These are phyloP conservation scores for Petunia hybrid DNA, from an alignment of 305 asterid genomes.

Conservation along the genomic window DNA sequence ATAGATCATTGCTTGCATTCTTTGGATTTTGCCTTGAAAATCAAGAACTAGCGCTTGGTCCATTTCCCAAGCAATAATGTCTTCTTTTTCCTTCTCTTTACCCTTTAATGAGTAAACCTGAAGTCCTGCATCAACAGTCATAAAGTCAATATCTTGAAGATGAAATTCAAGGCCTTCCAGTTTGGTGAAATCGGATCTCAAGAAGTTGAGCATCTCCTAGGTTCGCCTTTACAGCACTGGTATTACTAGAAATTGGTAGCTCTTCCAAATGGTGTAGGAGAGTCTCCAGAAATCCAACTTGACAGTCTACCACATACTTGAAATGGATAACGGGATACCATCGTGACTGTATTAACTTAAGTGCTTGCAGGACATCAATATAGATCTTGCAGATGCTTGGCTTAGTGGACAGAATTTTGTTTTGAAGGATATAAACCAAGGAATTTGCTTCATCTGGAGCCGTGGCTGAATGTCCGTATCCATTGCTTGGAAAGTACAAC, in stretches of 20 bases:
- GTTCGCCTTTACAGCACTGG: neutral
- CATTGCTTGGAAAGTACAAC: neutral
- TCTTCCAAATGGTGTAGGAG: neutral
- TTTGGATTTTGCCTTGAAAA: too few relatives aligned
- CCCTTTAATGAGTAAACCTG: neutral
- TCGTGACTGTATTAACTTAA: neutral
- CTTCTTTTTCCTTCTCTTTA: too few relatives aligned
- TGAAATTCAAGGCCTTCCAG: neutral
- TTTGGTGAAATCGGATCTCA: neutral
- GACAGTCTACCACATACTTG: neutral
- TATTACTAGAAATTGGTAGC: neutral
- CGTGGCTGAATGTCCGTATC: neutral
- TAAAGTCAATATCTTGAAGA: neutral
- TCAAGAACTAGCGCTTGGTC: too few relatives aligned
- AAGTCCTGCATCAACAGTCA: neutral
- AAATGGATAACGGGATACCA: neutral
- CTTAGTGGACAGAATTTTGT: neutral
- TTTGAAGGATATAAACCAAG: neutral
- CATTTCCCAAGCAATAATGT: too few relatives aligned
- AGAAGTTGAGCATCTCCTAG: neutral
- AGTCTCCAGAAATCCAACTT: neutral
- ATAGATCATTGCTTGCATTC: too few relatives aligned
- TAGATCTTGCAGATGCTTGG: neutral
- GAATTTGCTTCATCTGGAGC: neutral
- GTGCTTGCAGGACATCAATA: neutral